phyloP scores from a whole-genome alignment of 768 basidiomycete species.

The Psilocybe sp. region DNA sequence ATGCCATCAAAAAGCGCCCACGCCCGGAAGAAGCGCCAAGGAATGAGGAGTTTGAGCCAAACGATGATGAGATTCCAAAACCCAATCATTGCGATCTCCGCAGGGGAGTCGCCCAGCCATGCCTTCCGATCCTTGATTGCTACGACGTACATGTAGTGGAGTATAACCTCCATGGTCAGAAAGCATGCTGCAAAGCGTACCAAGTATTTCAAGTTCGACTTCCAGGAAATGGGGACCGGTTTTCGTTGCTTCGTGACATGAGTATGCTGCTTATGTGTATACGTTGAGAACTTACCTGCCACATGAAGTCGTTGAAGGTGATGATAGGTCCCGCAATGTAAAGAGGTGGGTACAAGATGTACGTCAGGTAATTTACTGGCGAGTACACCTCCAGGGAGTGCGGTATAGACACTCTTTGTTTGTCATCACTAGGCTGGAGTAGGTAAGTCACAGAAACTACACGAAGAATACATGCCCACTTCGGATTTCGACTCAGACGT shows the following conservation, averaged over 20 bases:
- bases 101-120: conserved; percentile 76
- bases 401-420: conserved; percentile 52
- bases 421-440: conserved; percentile 36
- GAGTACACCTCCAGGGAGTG: conserved; percentile 63
- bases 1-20: conserved; percentile 89
- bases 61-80: conserved; percentile 97
- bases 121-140: conserved; percentile 90
- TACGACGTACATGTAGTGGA: conserved; percentile 95
- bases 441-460: neutral
- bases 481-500: conserved; percentile 31
- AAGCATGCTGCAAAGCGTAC: conserved; percentile 69
- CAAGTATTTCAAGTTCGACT: conserved; percentile 50
- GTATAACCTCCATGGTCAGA: conserved; percentile 84
- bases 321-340: conserved; percentile 97
- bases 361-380: conserved; percentile 73
- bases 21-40: conserved; percentile 95
- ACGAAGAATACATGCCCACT: conserved; percentile 31
- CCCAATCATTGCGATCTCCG: conserved; percentile 87
- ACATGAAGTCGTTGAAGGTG: conserved; percentile 92
- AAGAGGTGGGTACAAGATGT: conserved; percentile 87
- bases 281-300: conserved; percentile 63
- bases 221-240: conserved; percentile 44
- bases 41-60: conserved; percentile 83
- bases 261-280: neutral
- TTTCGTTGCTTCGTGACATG: conserved; percentile 48